Evolutionary conservation across 192 early-diverging fungal species (phyloP), one percentile per base, ranked within the genome.

Genomic region (Rhizoclosmatium globosum): DNA sequence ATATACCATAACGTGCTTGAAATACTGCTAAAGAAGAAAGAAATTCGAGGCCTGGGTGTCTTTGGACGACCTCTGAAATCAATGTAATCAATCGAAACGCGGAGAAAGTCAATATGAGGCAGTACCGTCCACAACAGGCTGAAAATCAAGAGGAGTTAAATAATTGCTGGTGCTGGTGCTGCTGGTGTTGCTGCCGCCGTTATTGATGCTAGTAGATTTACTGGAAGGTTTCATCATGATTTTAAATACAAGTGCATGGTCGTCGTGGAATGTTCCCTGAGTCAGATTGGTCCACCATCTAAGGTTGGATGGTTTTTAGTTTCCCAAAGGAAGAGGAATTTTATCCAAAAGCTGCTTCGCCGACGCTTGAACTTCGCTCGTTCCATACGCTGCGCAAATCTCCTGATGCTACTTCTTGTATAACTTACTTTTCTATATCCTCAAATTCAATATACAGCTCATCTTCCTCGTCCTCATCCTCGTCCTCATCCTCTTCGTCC

Each of bases 1-100:
- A 68, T 85, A 69, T 88, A 94, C 93, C 83, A 73, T 97, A 98
- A 44, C 93, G 90, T 62, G 91, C 90, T 77, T 95, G 91, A 82
- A 97, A 97, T 13, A 95, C 88, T 38, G 90, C 86, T 82, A 96
- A 91, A 41, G 87, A 85, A 13, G 91, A 84, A 64, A 98, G 82
- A 79, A 97, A 97, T 80, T 94, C 92, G 39, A 98, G 86, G 15
- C 94, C 97, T 44, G 92, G 94, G 77, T 98, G 95, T 67, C 94
- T 90, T 61, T 91, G 85, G 23, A 95, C 87, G n/a, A 98, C 88
- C 72, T 98, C 96, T 82, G 76, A 15, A n/a, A 62, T n/a, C 73
- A 47, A 21, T n/a, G 53, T 21, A 21, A 60, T 6, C 23, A 2
- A 45, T 7, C 50, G 17, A 53, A 53, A 59, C 17, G 7, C 7